Base-by-base conservation (phyloP, 2,329 filamentous ascomycete species). In the Neofusicoccum laricinum region DNA sequence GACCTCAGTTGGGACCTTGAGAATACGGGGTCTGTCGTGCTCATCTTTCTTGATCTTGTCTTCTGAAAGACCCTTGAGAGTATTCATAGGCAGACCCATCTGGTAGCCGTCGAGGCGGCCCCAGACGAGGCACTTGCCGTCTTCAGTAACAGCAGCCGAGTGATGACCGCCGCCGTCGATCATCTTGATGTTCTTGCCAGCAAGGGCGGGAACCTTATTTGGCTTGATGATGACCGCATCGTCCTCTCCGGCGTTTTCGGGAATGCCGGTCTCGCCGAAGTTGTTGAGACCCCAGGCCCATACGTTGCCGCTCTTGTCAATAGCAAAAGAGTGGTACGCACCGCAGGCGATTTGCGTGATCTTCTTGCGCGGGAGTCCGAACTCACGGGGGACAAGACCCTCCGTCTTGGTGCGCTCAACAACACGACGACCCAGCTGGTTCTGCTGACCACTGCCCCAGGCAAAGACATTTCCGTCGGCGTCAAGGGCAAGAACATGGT, bases 211-310 rank as follows among this genome's bases (percentile, higher is more conserved):
- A 30, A 97, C 85, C 59, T 89, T 79, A 46, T 85, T 86, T 3
- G 76, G 74, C 69, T 86, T 85, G n/a, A 90, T 83, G 58, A 96
- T 85, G 66, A 89, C 86, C 38, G 89, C 89, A 68, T 90, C 87
- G 61, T 90, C 86, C 65, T 89, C 85, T 36, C 88, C 89, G 14
- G 85, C 87, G 62, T 84, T 82, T 48, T 86, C 83, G 15, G 82
- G 80, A 65, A 89, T 83, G 40, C 90, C 92, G 15, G 90, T 91
- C 79, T 96, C 89, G 67, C 89, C 90, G 76, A 91, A 96, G 78
- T 90, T 93, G 83, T 96, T 96, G 34, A 94, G 81, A 25, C 93
- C 92, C 92, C 92, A 96, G 0, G 88, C 86, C 77, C 88, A 95
- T 36, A 94, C 89, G 34, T 85, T 83, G 43, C 88, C 88, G 32